Base-by-base conservation (phyloP, 345 rosid species). In the Fremontodendron californicum region DNA sequence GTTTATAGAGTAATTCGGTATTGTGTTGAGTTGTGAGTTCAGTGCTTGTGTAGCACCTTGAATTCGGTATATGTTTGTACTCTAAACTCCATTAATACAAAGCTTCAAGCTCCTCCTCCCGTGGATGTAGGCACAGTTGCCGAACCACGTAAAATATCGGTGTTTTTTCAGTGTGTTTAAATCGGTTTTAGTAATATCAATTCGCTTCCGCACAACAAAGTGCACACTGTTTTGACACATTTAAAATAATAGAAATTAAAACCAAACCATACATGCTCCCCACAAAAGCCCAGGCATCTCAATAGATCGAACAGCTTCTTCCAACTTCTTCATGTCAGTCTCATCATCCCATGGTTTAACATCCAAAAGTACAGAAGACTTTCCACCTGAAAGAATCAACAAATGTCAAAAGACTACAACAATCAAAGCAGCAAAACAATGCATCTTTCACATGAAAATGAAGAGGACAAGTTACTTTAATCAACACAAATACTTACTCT, bases 341-440 rank as follows among this genome's bases (percentile, higher is more conserved):
- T 95, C 99, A 71, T 95, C 99, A 80, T 95, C 99, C 97, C 98
- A 95, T 61, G 99, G 98, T 75, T 95, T 93, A 33, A 95, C 87
- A 73, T 93, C 99, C 94, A 95, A 18, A 25, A 95, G 94, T 52
- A 95, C 86, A 2, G 98, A 95, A n/a, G 98, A 93, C 78, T 95
- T 92, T 35, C 99, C 99, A 82, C 97, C 99, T 93, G 63, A 7
- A 64, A 46, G 18, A 51, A 42, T 35, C 45, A 33, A 35, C 35
- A 39, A 6, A 74, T 5, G 35, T 1, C 61, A 68, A 46, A 70
- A 31, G 45, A 19, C 12, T 51, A 73, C 3, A 48, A 13, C 31
- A 52, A 21, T 13, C 37, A 58, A 23, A 31, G 33, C 51, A 33
- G 43, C 12, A 23, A 74, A 63, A 42, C 23, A 16, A 13, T 42